Evolutionary conservation across 2,329 filamentous ascomycete species (phyloP).

Genomic region (Aspergillus sp.): DNA sequence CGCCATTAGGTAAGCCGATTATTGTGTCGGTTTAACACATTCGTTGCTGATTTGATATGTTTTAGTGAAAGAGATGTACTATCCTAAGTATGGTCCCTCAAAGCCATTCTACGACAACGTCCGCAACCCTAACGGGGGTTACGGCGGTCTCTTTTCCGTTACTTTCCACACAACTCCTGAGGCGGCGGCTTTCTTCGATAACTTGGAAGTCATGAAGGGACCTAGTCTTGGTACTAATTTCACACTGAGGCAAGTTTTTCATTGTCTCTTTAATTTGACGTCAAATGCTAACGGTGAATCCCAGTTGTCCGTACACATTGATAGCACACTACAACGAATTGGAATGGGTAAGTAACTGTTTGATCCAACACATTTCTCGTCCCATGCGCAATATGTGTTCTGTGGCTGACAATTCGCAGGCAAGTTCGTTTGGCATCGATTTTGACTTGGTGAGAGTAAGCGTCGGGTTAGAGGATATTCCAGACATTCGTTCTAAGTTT

Average conservation of each 20-base stretch:
- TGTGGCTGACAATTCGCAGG: constrained; percentile 37
- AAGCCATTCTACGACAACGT: constrained; percentile 70
- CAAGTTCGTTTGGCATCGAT: constrained; percentile 71
- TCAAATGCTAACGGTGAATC: constrained; percentile 8
- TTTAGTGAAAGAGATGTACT: constrained; percentile 71
- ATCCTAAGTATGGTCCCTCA: constrained; percentile 72
- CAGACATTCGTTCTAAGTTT: constrained; percentile 59
- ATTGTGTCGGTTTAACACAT: not conserved
- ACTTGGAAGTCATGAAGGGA: constrained; percentile 80
- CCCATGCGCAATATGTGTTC: not conserved
- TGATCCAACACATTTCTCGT: not conserved
- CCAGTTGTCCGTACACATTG: constrained; percentile 79
- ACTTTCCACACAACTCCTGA: constrained; percentile 66
- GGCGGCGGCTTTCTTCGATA: constrained; percentile 77
- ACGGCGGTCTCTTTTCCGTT: constrained; percentile 81
- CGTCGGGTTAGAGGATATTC: constrained; percentile 76
- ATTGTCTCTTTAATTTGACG: not conserved
- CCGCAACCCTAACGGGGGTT: constrained; percentile 67
- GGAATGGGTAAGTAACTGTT: constrained; percentile 61
- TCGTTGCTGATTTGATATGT: constrained; percentile 23
- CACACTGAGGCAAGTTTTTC: constrained; percentile 56
- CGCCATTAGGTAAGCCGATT: constrained; percentile 41
- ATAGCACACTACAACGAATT: constrained; percentile 87
- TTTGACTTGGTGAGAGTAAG: constrained; percentile 76
- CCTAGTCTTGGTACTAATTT: constrained; percentile 96